A percentile compares a stretch with the other conserved stretches of the same genome.
phyloP scores from a whole-genome alignment of 345 rosid species.

The Passiflora organensis region DNA sequence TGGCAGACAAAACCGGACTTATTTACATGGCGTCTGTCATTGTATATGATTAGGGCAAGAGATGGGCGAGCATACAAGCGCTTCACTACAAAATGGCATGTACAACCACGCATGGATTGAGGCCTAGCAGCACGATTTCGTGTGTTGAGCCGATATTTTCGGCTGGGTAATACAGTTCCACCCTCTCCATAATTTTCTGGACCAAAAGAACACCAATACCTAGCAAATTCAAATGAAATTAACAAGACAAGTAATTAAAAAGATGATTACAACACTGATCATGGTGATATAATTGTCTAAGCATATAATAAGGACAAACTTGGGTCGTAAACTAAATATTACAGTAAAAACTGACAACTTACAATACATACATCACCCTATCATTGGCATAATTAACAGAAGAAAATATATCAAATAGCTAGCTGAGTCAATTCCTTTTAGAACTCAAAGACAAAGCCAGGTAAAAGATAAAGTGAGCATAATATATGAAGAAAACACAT shows the following conservation, averaged over 20 bases:
- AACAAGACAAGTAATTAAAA: neutral
- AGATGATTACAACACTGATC: neutral
- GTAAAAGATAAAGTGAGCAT: neutral
- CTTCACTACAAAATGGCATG: constrained; percentile 78
- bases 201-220: constrained; percentile 98
- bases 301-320: too few relatives aligned
- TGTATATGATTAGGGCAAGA: constrained; percentile 68
- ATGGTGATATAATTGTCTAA: neutral
- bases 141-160: constrained; percentile 79
- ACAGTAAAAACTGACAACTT: too few relatives aligned
- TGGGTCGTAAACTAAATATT: too few relatives aligned
- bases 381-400: too few relatives aligned
- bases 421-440: too few relatives aligned
- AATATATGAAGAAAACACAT: neutral
- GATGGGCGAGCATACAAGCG: constrained; percentile 76
- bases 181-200: constrained; percentile 98
- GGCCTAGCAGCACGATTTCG: constrained; percentile 85
- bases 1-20: constrained; percentile 84
- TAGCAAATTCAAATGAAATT: constrained; percentile 12
- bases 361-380: too few relatives aligned
- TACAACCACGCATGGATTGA: constrained; percentile 97
- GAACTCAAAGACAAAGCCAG: neutral
- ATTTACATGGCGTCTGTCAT: constrained; percentile 78
- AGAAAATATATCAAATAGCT: too few relatives aligned
- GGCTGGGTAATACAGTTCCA: constrained; percentile 76